Evolutionary conservation across 345 rosid species (phyloP).

Genomic region (Populus tremula): DNA sequence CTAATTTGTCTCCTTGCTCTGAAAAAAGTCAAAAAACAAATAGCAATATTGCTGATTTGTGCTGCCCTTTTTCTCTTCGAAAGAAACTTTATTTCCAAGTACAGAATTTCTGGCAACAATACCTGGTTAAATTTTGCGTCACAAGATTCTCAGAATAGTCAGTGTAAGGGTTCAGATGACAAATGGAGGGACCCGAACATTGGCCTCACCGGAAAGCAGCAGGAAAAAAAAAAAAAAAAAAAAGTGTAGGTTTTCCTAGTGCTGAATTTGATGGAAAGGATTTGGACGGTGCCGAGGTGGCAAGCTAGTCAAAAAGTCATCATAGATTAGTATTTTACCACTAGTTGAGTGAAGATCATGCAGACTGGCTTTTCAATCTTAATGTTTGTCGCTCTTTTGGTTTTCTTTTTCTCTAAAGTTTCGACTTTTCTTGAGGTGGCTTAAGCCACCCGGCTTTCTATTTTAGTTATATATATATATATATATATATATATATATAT

Average conservation of each 20-base stretch:
- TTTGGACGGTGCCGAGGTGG: neutral
- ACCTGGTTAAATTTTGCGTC: neutral
- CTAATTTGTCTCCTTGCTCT: neutral
- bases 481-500: too few species aligned
- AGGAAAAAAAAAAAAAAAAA: too few species aligned
- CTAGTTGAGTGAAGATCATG: neutral
- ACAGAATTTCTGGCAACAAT: too few species aligned
- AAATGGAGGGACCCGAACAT: neutral
- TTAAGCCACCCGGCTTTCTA: neutral
- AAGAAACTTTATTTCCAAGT: too few species aligned
- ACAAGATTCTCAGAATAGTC: too few species aligned
- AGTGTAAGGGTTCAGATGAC: neutral
- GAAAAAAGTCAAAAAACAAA: neutral
- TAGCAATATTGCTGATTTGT: neutral
- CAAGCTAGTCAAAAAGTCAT: neutral
- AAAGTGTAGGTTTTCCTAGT: neutral
- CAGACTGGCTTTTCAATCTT: neutral
- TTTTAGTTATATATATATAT: too few species aligned
- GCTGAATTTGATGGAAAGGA: neutral
- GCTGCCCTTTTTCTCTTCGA: too few species aligned
- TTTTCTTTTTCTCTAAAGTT: neutral
- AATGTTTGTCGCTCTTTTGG: neutral
- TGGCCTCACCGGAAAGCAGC: neutral
- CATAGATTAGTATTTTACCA: neutral
- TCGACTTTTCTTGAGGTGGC: neutral